phyloP scores from a whole-genome alignment of 129 eudicot genomes.

The Lonicera japonica region DNA sequence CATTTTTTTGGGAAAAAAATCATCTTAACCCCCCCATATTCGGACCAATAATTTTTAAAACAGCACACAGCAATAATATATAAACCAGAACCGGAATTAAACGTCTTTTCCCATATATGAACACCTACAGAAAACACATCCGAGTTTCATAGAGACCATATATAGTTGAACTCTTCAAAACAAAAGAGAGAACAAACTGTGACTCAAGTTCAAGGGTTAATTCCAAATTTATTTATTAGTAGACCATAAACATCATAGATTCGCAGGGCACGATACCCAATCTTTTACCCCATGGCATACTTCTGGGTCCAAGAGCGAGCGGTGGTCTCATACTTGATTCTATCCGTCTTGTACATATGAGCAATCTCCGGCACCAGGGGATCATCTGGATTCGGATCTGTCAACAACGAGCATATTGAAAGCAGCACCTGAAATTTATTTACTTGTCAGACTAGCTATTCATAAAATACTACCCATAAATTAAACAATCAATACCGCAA shows the following conservation, averaged over 20 bases:
- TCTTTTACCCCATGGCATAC: constrained; percentile 64
- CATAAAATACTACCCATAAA: no score
- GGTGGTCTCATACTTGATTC: constrained; percentile 66
- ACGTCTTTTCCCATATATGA: background rate
- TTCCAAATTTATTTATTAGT: background rate
- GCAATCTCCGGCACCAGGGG: constrained; percentile 93
- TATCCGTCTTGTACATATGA: constrained; percentile 73
- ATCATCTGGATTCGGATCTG: constrained; percentile 88
- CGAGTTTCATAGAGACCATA: no score
- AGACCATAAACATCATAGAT: background rate
- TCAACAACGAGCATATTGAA: constrained; percentile 72
- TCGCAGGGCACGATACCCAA: background rate
- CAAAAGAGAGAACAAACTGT: background rate
- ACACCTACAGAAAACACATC: background rate
- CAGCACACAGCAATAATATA: no score
- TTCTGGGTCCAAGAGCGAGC: constrained; percentile 94
- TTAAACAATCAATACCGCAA: no score
- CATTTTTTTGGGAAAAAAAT: no score
- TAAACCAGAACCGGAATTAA: no score
- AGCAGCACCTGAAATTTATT: constrained; percentile 53
- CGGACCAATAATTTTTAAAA: no score
- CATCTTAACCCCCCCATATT: no score
- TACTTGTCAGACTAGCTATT: background rate
- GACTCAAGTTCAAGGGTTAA: background rate
- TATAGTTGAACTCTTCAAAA: no score